Conservation (phyloP, 1,284 basidiomycete species). For the Rhodotorula mucilaginosa region DNA sequence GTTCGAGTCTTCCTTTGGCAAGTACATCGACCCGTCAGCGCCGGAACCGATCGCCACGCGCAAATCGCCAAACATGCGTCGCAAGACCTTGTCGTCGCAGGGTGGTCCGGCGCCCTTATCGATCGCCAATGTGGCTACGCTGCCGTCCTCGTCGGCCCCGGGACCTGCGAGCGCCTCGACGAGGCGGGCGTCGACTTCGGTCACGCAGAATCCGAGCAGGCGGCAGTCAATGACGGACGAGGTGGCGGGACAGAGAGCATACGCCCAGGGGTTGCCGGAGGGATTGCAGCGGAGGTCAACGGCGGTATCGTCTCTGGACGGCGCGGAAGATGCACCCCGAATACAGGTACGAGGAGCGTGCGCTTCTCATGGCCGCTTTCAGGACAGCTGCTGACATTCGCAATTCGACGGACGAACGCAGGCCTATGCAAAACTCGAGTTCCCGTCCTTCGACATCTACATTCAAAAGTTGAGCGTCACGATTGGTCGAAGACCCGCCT, state of each 20-base stretch:
- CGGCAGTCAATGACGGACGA: background rate
- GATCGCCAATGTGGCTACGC: constrained; percentile 23
- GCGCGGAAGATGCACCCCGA: constrained; percentile 1
- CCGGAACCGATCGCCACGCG: background rate
- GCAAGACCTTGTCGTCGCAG: background rate
- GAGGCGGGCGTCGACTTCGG: constrained; percentile 2
- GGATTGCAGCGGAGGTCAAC: constrained; percentile 13
- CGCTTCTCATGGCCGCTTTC: background rate
- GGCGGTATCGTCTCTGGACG: background rate
- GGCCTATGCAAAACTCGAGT: constrained; percentile 89
- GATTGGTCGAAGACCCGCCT: constrained; percentile 56
- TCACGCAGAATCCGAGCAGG: background rate
- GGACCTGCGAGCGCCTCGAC: background rate
- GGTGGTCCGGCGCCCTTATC: constrained; percentile 19
- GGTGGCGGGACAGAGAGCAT: background rate
- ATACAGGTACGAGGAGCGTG: constrained; percentile 22
- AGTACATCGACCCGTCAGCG: background rate
- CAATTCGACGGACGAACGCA: constrained; percentile 41
- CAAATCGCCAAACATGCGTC: background rate
- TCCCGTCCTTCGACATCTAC: constrained; percentile 84
- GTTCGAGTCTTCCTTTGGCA: constrained; percentile 13
- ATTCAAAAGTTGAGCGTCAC: constrained; percentile 73
- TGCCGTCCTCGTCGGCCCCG: constrained; percentile 3
- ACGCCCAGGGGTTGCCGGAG: constrained; percentile 9
- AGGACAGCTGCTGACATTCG: background rate